Evolutionary conservation across 176 grass and related monocot species (phyloP).

Genomic region (Paspalum vaginatum): DNA sequence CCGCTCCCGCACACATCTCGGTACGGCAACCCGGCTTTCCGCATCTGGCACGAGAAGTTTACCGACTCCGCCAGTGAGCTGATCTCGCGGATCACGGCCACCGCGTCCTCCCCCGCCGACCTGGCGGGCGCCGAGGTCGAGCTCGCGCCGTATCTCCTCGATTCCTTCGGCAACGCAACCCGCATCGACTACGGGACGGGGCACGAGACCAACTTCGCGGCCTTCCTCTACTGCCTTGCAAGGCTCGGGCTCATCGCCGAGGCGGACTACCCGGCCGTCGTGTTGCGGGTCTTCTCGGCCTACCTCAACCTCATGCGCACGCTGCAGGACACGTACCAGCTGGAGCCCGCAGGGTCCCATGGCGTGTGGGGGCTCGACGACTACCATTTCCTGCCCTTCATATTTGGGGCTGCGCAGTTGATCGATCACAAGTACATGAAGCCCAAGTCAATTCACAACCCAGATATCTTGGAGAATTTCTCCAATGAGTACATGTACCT

Average conservation of each 20-base stretch:
- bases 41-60: conserved; percentile 83
- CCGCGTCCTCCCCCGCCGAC: conserved; percentile 40
- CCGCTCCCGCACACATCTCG: conserved; percentile 68
- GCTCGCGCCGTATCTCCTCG: conserved; percentile 81
- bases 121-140: conserved; percentile 61
- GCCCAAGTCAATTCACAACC: conserved; percentile 94
- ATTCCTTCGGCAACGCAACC: conserved; percentile 86
- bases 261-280: conserved; percentile 61
- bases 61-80: conserved; percentile 40
- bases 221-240: conserved; percentile 93
- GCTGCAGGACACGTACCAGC: conserved; percentile 78
- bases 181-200: conserved; percentile 86
- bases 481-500: conserved; percentile 84
- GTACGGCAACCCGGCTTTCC: conserved; percentile 90
- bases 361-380: conserved; percentile 88
- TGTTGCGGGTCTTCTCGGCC: conserved; percentile 59
- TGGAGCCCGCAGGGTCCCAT: conserved; percentile 91
- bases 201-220: conserved; percentile 86
- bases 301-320: conserved; percentile 82
- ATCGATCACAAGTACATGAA: conserved; percentile 99
- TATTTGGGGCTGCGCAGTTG: conserved; percentile 85
- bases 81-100: conserved; percentile 49
- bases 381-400: conserved; percentile 86
- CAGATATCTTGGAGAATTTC: conserved; percentile 91
- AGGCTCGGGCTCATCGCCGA: conserved; percentile 73